These are phyloP conservation scores for Phialophora chinensis DNA, from an alignment of 2,329 filamentous ascomycete genomes.

Conservation along the genomic window DNA sequence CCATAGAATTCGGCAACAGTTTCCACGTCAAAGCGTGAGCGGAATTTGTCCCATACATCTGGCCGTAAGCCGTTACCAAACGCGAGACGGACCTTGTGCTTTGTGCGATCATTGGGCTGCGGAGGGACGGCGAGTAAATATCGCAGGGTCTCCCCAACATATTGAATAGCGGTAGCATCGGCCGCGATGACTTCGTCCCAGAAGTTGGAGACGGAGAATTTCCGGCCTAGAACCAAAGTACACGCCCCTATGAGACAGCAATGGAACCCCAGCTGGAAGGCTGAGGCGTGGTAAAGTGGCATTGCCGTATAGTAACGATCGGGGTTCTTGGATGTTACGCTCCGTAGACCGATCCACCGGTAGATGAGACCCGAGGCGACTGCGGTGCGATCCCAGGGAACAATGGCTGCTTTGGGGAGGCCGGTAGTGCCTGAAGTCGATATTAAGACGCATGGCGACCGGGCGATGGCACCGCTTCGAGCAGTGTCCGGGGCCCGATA, in stretches of 20 bases:
- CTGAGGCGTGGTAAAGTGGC: constrained; percentile 88
- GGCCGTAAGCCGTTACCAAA: constrained; percentile 86
- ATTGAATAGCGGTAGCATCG: constrained; percentile 72
- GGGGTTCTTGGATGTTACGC: constrained; percentile 47
- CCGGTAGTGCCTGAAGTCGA: constrained; percentile 97
- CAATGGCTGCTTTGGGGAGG: constrained; percentile 77
- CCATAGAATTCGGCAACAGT: constrained; percentile 82
- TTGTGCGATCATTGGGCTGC: constrained; percentile 68
- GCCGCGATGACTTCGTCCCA: constrained; percentile 74
- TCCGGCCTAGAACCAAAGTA: constrained; percentile 74
- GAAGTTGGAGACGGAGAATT: constrained; percentile 73
- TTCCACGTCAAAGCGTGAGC: constrained; percentile 76
- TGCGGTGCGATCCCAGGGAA: constrained; percentile 35
- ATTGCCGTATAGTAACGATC: constrained; percentile 84
- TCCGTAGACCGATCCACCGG: constrained; percentile 61
- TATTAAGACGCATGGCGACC: constrained; percentile 74
- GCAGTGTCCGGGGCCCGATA: constrained; percentile 64
- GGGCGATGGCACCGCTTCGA: constrained; percentile 57
- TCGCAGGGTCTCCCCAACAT: constrained; percentile 77
- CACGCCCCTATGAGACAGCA: constrained; percentile 65
- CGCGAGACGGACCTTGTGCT: constrained; percentile 74
- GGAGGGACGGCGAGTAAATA: constrained; percentile 74
- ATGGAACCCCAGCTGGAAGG: constrained; percentile 70
- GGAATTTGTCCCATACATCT: constrained; percentile 84
- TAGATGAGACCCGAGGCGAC: constrained; percentile 60